These are phyloP conservation scores for Annulohypoxylon moriforme DNA, from an alignment of 495 filamentous ascomycete genomes.

Conservation along the genomic window DNA sequence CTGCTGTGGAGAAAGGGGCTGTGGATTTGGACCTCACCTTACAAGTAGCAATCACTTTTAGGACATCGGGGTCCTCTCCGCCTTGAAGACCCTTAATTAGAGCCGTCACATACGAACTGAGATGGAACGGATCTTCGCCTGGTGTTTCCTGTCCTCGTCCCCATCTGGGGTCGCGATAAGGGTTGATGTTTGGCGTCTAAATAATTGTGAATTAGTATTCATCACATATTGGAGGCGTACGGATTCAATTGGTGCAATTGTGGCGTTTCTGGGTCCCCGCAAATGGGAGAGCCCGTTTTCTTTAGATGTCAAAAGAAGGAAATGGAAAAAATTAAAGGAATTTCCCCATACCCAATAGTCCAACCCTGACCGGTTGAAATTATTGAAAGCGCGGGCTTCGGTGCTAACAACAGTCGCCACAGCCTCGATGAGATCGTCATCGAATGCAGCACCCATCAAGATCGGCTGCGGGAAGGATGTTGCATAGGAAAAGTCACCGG, in stretches of 20 bases:
- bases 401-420: constrained; percentile 67
- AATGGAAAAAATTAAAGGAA: background rate
- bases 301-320: too few species aligned
- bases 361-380: constrained; percentile 63
- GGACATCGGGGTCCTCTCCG: constrained; percentile 50
- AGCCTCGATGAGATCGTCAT: constrained; percentile 67
- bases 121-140: constrained; percentile 68
- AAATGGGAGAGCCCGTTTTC: too few species aligned
- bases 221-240: background rate
- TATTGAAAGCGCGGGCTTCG: constrained; percentile 72
- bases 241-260: background rate
- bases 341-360: constrained; percentile 58
- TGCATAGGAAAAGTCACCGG: constrained; percentile 65
- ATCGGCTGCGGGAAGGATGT: constrained; percentile 73
- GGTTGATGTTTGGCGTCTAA: constrained; percentile 70
- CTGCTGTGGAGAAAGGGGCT: background rate
- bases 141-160: constrained; percentile 70
- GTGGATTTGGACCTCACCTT: constrained; percentile 41
- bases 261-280: too few species aligned
- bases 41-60: constrained; percentile 66
- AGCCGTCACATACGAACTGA: constrained; percentile 65
- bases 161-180: constrained; percentile 69
- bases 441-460: constrained; percentile 66
- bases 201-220: constrained; percentile 1
- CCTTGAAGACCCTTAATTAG: constrained; percentile 70